These are phyloP conservation scores for Candida maris DNA, from an alignment of 805 yeast species.

Conservation along the genomic window DNA sequence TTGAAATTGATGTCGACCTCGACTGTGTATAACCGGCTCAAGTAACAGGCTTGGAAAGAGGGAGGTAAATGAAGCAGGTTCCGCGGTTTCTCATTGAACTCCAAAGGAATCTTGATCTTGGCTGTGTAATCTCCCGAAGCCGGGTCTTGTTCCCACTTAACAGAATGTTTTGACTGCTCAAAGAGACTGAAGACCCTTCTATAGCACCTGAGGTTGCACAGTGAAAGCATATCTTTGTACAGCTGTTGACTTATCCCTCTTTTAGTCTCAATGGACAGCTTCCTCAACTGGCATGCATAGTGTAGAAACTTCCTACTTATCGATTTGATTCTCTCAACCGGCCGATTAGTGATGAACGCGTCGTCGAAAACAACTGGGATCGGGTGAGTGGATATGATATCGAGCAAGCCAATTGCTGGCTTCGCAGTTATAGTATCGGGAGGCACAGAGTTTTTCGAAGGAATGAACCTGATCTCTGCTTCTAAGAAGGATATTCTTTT, in stretches of 20 bases:
- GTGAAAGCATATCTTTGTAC: conserved; percentile 29
- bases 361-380: conserved; percentile 41
- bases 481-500: conserved; percentile 3
- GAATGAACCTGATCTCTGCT: conserved; percentile 6
- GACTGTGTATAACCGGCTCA: conserved; percentile 52
- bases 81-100: conserved; percentile 16
- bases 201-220: conserved; percentile 12
- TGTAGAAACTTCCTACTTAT: conserved; percentile 8
- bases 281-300: conserved; percentile 3
- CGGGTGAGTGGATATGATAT: conserved; percentile 8
- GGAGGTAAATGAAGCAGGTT: conserved; percentile 53
- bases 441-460: conserved; percentile 5
- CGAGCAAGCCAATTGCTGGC: conserved; percentile 8
- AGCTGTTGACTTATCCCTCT: conserved; percentile 7
- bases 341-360: conserved; percentile 24
- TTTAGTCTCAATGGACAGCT: conserved; percentile 1
- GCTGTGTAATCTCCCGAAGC: conserved; percentile 4
- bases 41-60: conserved; percentile 57
- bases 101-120: conserved; percentile 8
- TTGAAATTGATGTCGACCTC: conserved; percentile 5
- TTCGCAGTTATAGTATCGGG: conserved; percentile 9
- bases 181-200: conserved; percentile 11
- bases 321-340: not conserved
- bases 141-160: conserved; percentile 7
- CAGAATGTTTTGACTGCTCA: conserved; percentile 2